Percentiles rank a stretch among this genome's conserved stretches.
These are phyloP conservation scores for Russula compacta DNA, from an alignment of 768 basidiomycete species.

Conservation along the genomic window DNA sequence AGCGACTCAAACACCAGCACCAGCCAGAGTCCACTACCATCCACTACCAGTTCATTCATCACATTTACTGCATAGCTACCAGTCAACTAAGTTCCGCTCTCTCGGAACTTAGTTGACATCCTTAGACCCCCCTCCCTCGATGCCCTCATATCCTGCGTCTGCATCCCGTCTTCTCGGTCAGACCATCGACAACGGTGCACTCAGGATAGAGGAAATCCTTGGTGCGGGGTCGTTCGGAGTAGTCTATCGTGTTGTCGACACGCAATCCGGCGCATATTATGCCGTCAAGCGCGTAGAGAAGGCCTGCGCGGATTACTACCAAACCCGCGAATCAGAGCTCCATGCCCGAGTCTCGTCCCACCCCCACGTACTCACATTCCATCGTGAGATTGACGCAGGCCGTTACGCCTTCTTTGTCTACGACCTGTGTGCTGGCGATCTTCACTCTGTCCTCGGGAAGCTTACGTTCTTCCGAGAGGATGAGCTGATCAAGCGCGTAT, in stretches of 20 bases:
- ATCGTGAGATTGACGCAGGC: slow-evolving; percentile 76
- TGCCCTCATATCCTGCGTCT: not conserved
- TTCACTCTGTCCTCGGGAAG: slow-evolving; percentile 2
- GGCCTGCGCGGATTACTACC: slow-evolving; percentile 20
- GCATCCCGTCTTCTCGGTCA: not conserved
- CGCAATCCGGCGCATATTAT: slow-evolving; percentile 31
- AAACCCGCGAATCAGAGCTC: slow-evolving; percentile 60
- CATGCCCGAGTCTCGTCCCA: slow-evolving; percentile 67
- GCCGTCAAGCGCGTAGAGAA: slow-evolving; percentile 87
- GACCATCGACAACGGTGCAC: slow-evolving; percentile 63
- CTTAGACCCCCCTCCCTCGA: not conserved
- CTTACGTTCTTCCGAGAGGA: slow-evolving; percentile 8
- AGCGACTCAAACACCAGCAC: not conserved
- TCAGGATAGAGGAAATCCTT: slow-evolving; percentile 77
- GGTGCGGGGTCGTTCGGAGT: slow-evolving; percentile 95
- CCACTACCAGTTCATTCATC: not conserved
- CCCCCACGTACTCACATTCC: slow-evolving; percentile 75
- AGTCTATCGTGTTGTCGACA: slow-evolving; percentile 82
- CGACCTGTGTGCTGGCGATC: slow-evolving; percentile 14
- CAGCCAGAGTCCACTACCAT: not conserved
- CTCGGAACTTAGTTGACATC: slow-evolving; percentile 2
- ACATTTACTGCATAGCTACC: too few relatives aligned
- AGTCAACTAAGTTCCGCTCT: not conserved
- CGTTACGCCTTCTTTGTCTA: slow-evolving; percentile 39
- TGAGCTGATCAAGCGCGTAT: slow-evolving; percentile 5